phyloP scores from a whole-genome alignment of 371 early-diverging fungal species.

The Fennellomyces sp. region DNA sequence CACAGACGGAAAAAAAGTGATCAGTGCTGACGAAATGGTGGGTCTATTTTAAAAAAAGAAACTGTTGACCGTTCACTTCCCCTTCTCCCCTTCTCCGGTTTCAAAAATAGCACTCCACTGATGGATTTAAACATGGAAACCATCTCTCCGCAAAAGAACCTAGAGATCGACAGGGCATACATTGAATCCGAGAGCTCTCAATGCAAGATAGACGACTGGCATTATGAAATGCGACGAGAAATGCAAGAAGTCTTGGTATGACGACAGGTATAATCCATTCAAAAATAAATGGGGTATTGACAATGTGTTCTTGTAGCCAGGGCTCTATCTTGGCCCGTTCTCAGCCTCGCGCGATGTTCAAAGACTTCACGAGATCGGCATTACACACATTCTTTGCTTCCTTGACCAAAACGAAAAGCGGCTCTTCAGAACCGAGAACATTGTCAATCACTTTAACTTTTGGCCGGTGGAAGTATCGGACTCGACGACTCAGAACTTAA shows the following conservation, averaged over 20 bases:
- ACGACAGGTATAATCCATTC: neutral
- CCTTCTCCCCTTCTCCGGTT: neutral
- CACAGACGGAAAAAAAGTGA: too few relatives aligned
- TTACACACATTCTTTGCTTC: constrained; percentile 79
- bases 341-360: constrained; percentile 65
- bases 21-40: too few relatives aligned
- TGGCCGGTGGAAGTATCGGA: constrained; percentile 63
- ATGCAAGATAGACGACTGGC: constrained; percentile 58
- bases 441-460: constrained; percentile 25
- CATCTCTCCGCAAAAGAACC: neutral
- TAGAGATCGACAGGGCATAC: neutral
- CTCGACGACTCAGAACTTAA: constrained; percentile 71
- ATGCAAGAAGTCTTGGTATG: constrained; percentile 79
- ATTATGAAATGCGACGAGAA: constrained; percentile 81
- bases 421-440: constrained; percentile 34
- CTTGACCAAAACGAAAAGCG: constrained; percentile 64
- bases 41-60: too few relatives aligned
- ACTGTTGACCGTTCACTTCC: neutral
- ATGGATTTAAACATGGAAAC: neutral
- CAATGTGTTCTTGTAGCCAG: constrained; percentile 52
- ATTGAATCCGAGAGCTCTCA: constrained; percentile 1
- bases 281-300: too few relatives aligned
- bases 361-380: constrained; percentile 50
- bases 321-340: constrained; percentile 82
- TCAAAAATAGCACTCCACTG: too few relatives aligned